Conservation (phyloP, 805 yeast species). For the Metschnikowia koreensis region DNA sequence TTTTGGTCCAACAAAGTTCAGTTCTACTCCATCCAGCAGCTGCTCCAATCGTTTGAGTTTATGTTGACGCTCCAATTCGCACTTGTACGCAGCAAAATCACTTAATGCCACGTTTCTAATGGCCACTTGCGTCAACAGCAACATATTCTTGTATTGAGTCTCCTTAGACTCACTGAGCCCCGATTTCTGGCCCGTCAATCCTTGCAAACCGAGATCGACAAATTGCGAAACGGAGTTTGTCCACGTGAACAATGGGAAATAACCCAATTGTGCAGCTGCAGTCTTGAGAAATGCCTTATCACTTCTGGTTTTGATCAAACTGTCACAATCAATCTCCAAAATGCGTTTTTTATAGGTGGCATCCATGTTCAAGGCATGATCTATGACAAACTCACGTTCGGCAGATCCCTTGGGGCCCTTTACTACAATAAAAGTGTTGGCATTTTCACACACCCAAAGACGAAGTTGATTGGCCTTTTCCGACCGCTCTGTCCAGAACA, state of each 20-base stretch:
- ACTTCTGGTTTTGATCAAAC: conserved; percentile 66
- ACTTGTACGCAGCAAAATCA: conserved; percentile 31
- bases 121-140: conserved; percentile 68
- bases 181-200: conserved; percentile 90
- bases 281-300: conserved; percentile 66
- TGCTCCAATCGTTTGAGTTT: conserved; percentile 10
- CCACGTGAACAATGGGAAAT: conserved; percentile 94
- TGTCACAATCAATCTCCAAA: conserved; percentile 76
- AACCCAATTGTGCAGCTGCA: conserved; percentile 78
- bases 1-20: conserved; percentile 41
- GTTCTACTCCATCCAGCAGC: conserved; percentile 16
- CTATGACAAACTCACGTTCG: conserved; percentile 72
- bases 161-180: conserved; percentile 85
- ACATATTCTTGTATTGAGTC: conserved; percentile 75
- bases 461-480: conserved; percentile 66
- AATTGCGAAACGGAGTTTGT: conserved; percentile 73
- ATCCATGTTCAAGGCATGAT: conserved; percentile 60
- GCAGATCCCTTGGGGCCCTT: conserved; percentile 97
- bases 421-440: conserved; percentile 84
- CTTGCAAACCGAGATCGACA: conserved; percentile 82
- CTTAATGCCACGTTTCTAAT: conserved; percentile 57
- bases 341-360: conserved; percentile 43
- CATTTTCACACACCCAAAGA: conserved; percentile 82
- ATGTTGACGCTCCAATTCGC: conserved; percentile 22
- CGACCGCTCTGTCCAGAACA: conserved; percentile 69